Evolutionary conservation across 164 flowering plant genomes (phyloP).

Genomic region (Chimonanthus salicifolius): DNA sequence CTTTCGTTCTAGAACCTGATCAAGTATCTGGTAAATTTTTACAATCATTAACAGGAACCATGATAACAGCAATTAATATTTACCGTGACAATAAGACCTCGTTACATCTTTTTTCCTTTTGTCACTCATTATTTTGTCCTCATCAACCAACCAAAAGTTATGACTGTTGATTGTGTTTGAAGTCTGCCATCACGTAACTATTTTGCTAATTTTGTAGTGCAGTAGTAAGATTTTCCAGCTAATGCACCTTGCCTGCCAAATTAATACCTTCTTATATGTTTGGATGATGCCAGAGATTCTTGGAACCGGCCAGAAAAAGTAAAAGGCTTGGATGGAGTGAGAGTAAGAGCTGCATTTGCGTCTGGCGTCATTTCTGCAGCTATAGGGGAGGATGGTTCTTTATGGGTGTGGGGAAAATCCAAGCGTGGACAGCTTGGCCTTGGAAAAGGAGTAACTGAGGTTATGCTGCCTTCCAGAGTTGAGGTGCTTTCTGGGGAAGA

Average conservation of each 20-base stretch:
- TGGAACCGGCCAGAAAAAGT: slow-evolving; percentile 71
- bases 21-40: too few species aligned
- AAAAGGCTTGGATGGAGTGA: slow-evolving; percentile 52
- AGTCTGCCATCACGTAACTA: not conserved
- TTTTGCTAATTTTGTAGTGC: not conserved
- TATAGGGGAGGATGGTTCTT: slow-evolving; percentile 77
- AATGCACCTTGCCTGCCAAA: not conserved
- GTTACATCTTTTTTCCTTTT: not conserved
- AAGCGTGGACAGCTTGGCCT: slow-evolving; percentile 95
- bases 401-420: slow-evolving; percentile 97
- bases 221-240: not conserved
- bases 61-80: not conserved
- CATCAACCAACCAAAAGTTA: not conserved
- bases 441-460: slow-evolving; percentile 56
- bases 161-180: too few species aligned
- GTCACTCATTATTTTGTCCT: not conserved
- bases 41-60: too few species aligned
- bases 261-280: slow-evolving; percentile 1
- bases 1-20: too few species aligned
- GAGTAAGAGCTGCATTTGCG: slow-evolving; percentile 62
- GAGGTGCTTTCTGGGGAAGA: slow-evolving; percentile 66
- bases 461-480: slow-evolving; percentile 59
- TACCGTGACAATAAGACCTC: too few species aligned
- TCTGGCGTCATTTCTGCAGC: slow-evolving; percentile 86
- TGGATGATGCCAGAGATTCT: slow-evolving; percentile 34